A percentile compares a stretch with the other conserved stretches of the same genome.
Conservation (phyloP, 148 eudicot genomes). For the Vaccinium macrocarpon region DNA sequence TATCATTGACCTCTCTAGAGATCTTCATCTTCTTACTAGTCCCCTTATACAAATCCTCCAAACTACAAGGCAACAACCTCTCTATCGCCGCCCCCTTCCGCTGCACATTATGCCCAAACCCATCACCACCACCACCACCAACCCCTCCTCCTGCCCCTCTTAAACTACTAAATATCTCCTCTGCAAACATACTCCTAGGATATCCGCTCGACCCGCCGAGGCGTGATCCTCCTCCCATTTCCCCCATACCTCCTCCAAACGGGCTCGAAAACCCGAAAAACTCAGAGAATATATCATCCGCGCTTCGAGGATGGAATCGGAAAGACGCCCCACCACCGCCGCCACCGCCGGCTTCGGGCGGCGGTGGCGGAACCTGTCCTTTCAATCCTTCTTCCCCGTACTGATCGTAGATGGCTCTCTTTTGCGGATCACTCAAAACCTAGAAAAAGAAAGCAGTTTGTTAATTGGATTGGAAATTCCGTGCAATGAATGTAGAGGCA, state of each 20-base stretch:
- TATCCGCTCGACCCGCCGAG: constrained; percentile 35
- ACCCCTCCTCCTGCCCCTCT: constrained; percentile 19
- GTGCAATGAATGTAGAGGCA: no score
- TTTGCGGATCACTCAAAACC: constrained; percentile 88
- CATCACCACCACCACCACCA: constrained; percentile 38
- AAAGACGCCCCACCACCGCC: constrained; percentile 33
- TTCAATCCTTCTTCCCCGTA: constrained; percentile 84
- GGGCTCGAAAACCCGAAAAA: constrained; percentile 75
- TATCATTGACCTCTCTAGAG: constrained; percentile 58
- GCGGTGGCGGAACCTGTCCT: constrained; percentile 74
- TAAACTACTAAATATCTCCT: constrained; percentile 50
- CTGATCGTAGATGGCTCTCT: constrained; percentile 74
- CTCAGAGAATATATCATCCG: constrained; percentile 80
- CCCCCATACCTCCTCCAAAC: constrained; percentile 35
- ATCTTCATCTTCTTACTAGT: constrained; percentile 86
- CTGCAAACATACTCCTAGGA: constrained; percentile 55
- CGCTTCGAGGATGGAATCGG: constrained; percentile 61
- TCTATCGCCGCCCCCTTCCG: constrained; percentile 60
- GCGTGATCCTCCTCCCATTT: background rate
- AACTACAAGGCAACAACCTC: constrained; percentile 59
- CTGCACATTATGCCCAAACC: constrained; percentile 28
- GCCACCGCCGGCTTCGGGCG: constrained; percentile 24
- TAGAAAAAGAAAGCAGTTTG: constrained; percentile 15
- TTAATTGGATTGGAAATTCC: background rate
- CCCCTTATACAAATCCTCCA: constrained; percentile 81